Base-by-base conservation (phyloP, 179 eudicot species). In the Silene coronaria region DNA sequence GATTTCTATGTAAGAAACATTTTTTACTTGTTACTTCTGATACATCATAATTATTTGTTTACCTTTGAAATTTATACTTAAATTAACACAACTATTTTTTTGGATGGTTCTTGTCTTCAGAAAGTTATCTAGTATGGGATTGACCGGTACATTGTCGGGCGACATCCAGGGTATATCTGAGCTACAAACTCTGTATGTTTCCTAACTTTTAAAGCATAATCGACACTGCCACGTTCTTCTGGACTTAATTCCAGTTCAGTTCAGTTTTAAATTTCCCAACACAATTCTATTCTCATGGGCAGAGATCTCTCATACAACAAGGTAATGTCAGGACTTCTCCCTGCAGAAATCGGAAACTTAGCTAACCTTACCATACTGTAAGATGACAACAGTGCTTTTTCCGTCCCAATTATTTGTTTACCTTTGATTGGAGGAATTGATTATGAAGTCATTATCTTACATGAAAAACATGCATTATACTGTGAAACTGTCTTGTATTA, bases 261-360 rank as follows among this genome's bases (percentile, higher is more conserved):
- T n/a, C n/a, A n/a, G n/a, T n/a, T n/a, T n/a, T n/a, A n/a, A n/a
- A n/a, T 28, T 28, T 28, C 30, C 30, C 3, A 28, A 28, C 30
- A 28, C 30, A 28, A 32, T 32, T 32, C 6, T 5, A 32, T 32
- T 89, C 55, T 88, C 87, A 70, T 77, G 67, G 3, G 53, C 48
- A 89, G 92, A 69, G 90, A 87, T 76, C 77, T 89, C 24, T 87
- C 92, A n/a, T 84, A 86, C 78, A 89, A 89, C 65, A 55, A 24
- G 72, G 87, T 80, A 30, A 71, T 89, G 75, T 72, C 62, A 7
- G 90, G 90, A 22, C 9, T 83, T 73, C 84, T 89, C 76, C 84
- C 88, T 73, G 23, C 75, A 60, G 60, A 83, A 55, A 80, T 89
- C 57, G 89, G 89, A 70, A 79, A 63, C 3, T 76, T 89, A 78